phyloP scores from a whole-genome alignment of 225 moss, liverwort and hornwort species.

The Lunularia cruciata region DNA sequence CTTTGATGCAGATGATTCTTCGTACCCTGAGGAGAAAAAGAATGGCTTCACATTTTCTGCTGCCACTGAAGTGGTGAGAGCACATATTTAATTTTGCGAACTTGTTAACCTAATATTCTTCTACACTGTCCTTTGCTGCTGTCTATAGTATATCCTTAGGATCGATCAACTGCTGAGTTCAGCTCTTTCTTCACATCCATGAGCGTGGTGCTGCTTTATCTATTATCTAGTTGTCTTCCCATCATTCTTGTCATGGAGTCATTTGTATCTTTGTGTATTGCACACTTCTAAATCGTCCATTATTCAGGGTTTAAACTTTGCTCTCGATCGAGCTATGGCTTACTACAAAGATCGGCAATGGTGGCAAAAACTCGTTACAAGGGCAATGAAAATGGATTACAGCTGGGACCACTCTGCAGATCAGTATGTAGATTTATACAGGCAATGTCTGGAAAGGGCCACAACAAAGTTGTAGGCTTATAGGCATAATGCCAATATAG shows the following conservation, averaged over 20 bases:
- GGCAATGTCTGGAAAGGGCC: slow-evolving; percentile 71
- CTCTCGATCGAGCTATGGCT: slow-evolving; percentile 75
- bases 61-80: slow-evolving; percentile 77
- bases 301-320: slow-evolving; percentile 83
- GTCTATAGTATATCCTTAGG: too few relatives aligned
- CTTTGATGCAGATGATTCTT: slow-evolving; percentile 82
- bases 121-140: too few relatives aligned
- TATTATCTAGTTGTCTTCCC: too few relatives aligned
- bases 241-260: too few relatives aligned
- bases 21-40: slow-evolving; percentile 60
- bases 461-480: slow-evolving; percentile 16
- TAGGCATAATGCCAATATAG: not conserved
- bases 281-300: not conserved
- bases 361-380: slow-evolving; percentile 81
- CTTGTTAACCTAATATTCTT: too few relatives aligned
- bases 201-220: not conserved
- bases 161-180: not conserved
- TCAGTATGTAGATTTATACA: slow-evolving; percentile 75
- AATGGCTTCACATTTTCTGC: slow-evolving; percentile 92
- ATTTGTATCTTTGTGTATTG: too few relatives aligned
- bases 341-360: slow-evolving; percentile 61
- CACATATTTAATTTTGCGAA: not conserved
- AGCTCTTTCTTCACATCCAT: not conserved
- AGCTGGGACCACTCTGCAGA: slow-evolving; percentile 88
- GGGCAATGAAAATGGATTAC: slow-evolving; percentile 78